These are phyloP conservation scores for Yamadazyma atmosphaerica DNA, from an alignment of 1,139 yeast species.

Conservation along the genomic window DNA sequence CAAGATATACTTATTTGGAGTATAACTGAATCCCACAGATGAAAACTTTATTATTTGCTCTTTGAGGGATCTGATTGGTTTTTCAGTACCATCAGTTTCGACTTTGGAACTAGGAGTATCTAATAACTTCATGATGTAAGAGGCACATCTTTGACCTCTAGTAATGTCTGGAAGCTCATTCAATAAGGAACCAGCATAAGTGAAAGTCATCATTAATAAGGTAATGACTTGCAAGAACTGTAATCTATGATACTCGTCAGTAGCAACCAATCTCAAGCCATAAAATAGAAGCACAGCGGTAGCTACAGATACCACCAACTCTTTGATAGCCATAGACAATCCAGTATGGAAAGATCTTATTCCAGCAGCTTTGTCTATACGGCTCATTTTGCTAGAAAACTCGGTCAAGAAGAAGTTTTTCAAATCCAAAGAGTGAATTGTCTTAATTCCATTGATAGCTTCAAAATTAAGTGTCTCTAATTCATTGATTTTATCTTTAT, in stretches of 20 bases:
- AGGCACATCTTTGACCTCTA: conserved; percentile 74
- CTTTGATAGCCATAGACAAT: conserved; percentile 60
- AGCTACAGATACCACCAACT: conserved; percentile 55
- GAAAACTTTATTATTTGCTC: conserved; percentile 36
- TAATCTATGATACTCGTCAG: conserved; percentile 51
- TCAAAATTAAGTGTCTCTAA: conserved; percentile 61
- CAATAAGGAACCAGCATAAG: conserved; percentile 59
- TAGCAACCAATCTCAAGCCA: conserved; percentile 69
- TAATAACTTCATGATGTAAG: conserved; percentile 49
- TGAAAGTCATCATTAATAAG: conserved; percentile 69
- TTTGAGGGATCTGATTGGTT: conserved; percentile 14
- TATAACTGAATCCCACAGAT: conserved; percentile 51
- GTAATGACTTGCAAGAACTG: conserved; percentile 70
- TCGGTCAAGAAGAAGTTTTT: conserved; percentile 44
- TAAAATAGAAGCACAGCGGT: conserved; percentile 73
- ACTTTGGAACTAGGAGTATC: conserved; percentile 28
- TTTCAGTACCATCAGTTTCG: conserved; percentile 29
- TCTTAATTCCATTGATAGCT: conserved; percentile 56
- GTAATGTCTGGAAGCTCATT: conserved; percentile 72
- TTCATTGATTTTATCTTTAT: conserved; percentile 56
- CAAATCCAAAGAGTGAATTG: conserved; percentile 60
- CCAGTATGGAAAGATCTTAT: conserved; percentile 59
- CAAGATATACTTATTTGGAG: conserved; percentile 27
- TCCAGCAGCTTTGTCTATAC: conserved; percentile 34
- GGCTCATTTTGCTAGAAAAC: conserved; percentile 29